phyloP scores from a whole-genome alignment of 768 basidiomycete species.

The Boletellus ananas region DNA sequence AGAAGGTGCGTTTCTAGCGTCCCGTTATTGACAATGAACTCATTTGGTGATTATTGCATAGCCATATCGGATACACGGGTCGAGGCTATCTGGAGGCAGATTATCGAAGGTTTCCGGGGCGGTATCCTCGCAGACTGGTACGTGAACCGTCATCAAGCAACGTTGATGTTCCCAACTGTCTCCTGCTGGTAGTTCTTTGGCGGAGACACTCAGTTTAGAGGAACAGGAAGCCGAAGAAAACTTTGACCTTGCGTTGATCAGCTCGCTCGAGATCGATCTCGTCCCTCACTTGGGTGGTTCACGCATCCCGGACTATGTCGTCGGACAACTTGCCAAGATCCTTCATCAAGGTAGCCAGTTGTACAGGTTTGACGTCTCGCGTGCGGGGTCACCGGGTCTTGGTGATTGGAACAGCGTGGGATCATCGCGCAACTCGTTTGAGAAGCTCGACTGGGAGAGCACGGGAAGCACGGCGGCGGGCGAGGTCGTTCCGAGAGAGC shows the following conservation, averaged over 20 bases:
- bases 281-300: constrained; percentile 68
- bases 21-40: neutral
- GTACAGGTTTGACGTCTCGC: constrained; percentile 35
- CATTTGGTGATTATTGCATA: constrained; percentile 16
- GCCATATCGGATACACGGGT: constrained; percentile 60
- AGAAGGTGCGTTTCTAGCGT: constrained; percentile 36
- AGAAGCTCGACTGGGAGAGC: constrained; percentile 37
- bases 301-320: constrained; percentile 67
- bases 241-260: constrained; percentile 79
- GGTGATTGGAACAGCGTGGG: constrained; percentile 6
- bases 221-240: constrained; percentile 76
- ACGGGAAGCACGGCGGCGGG: constrained; percentile 61
- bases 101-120: constrained; percentile 77
- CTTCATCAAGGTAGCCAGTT: constrained; percentile 71
- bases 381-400: constrained; percentile 8
- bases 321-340: constrained; percentile 63
- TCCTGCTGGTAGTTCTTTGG: constrained; percentile 43
- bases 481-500: constrained; percentile 62
- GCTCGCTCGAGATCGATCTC: constrained; percentile 74
- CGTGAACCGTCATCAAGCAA: constrained; percentile 17
- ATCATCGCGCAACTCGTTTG: constrained; percentile 23
- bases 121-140: constrained; percentile 85
- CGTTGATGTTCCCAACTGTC: neutral
- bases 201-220: constrained; percentile 55
- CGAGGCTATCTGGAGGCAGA: constrained; percentile 82